Base-by-base conservation (phyloP, 2,329 filamentous ascomycete species). In the Tolypocladium guangdongense region DNA sequence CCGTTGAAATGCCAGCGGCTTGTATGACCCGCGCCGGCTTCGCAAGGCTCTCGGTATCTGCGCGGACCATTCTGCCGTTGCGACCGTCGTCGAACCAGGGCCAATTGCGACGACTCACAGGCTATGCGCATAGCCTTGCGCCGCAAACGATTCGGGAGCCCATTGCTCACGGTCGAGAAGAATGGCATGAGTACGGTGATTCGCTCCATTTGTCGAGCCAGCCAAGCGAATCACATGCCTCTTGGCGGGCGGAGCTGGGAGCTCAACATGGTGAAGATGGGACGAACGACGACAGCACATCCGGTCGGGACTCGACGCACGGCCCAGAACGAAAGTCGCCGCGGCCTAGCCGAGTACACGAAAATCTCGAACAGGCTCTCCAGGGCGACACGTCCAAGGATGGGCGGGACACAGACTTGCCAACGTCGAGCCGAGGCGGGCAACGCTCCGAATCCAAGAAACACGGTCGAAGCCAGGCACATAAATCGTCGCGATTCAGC, bases 21-120 rank as follows among this genome's bases (percentile, higher is more conserved):
- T 56, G 57, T 41, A 56, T 60, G 50, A 59, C 56, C 53, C 62
- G 62, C 52, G 57, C 59, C 54, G 59, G 56, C 55, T 57, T 56
- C 54, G 49, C 55, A 53, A 62, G 62, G 60, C 58, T 62, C 52
- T 52, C 59, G 52, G 49, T 53, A 54, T 55, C 56, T 32, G 49
- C 56, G 14, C 45, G 50, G 47, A 39, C 32, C 24, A 38, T 43
- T 14, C 35, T 33, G 27, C 43, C 43, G 16, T 6, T 33, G 18
- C 30, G 8, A 47, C 43, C 27, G 18, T 12, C 27, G 14, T 36
- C 14, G 43, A 47, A 47, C 11, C 43, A 2, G 3, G 18, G 8
- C 16, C 24, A 12, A n/a, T 24, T 4, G 4, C 43, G 43, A 33
- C 43, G 27, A 47, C 33, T 33, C 43, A 16, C 43, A 12, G 18